Conservation (phyloP, 805 yeast genomes). For the Clavispora phyllophila region DNA sequence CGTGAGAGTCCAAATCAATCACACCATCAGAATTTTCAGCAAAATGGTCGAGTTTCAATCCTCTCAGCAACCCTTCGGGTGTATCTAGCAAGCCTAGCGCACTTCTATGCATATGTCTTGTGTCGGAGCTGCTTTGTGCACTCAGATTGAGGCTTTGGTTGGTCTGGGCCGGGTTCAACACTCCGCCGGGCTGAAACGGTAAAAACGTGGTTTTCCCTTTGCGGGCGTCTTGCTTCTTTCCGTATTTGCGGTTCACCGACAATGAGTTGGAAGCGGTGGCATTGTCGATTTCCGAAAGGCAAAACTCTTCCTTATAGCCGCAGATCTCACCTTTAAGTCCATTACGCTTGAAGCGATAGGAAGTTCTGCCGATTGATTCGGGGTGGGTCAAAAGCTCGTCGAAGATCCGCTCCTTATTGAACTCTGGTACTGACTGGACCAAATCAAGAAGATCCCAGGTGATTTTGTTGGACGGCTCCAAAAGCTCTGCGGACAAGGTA, state of each 20-base stretch:
- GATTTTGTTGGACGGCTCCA: constrained; percentile 59
- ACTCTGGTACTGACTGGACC: constrained; percentile 53
- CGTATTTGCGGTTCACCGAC: constrained; percentile 64
- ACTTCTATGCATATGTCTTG: constrained; percentile 55
- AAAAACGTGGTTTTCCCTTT: constrained; percentile 68
- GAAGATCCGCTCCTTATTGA: constrained; percentile 33
- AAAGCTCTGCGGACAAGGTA: constrained; percentile 30
- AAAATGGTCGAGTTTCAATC: constrained; percentile 39
- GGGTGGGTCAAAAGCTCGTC: constrained; percentile 56
- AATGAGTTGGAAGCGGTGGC: constrained; percentile 66
- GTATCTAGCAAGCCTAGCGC: constrained; percentile 69
- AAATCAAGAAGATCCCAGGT: constrained; percentile 68
- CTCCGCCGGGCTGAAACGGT: constrained; percentile 94
- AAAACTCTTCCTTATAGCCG: constrained; percentile 53
- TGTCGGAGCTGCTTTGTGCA: constrained; percentile 10
- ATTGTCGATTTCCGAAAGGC: constrained; percentile 40
- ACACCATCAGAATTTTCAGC: constrained; percentile 5
- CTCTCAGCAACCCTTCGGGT: constrained; percentile 80
- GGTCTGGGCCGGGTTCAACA: constrained; percentile 20
- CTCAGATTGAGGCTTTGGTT: constrained; percentile 10
- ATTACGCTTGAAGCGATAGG: constrained; percentile 60
- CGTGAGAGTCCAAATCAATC: background rate
- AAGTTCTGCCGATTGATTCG: constrained; percentile 54
- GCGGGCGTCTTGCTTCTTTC: constrained; percentile 55
- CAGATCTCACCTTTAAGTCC: constrained; percentile 74